A percentile compares a stretch with the other conserved stretches of the same genome.
Evolutionary conservation across 2,329 filamentous ascomycete species (phyloP).

Genomic region (Xylariomycetidae sp.): DNA sequence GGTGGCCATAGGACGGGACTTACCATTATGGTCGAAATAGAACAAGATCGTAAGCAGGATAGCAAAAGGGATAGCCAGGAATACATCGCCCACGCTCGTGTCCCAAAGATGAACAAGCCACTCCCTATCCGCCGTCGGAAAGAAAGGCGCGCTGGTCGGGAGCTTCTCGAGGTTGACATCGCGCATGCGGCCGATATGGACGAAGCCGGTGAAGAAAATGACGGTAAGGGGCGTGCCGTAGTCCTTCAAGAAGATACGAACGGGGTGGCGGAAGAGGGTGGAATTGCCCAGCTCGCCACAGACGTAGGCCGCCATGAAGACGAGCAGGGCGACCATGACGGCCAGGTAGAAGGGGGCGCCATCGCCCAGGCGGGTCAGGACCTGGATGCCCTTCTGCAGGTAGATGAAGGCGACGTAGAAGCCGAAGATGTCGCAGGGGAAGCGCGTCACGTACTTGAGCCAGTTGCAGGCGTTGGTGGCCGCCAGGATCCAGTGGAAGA

Average conservation of each 20-base stretch:
- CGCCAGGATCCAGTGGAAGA: conserved; percentile 80
- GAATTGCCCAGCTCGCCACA: conserved; percentile 70
- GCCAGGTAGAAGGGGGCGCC: conserved; percentile 69
- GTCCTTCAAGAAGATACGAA: conserved; percentile 81
- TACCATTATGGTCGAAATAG: conserved; percentile 85
- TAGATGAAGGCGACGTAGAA: conserved; percentile 94
- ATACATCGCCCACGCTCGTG: conserved; percentile 64
- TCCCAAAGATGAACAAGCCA: conserved; percentile 86
- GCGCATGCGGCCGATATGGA: conserved; percentile 79
- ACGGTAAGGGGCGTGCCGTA: conserved; percentile 80
- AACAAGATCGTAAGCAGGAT: conserved; percentile 77
- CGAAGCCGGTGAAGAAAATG: conserved; percentile 85
- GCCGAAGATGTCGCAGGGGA: conserved; percentile 89
- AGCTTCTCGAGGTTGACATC: conserved; percentile 62
- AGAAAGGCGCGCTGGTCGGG: conserved; percentile 72
- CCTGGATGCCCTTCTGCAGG: conserved; percentile 83
- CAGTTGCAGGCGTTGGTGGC: conserved; percentile 82
- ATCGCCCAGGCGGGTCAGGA: conserved; percentile 68
- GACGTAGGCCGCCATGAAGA: conserved; percentile 70
- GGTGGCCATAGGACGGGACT: too few relatives aligned
- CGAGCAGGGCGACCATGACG: conserved; percentile 67
- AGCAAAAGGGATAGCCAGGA: conserved; percentile 82
- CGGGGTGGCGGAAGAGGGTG: conserved; percentile 64
- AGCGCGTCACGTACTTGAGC: conserved; percentile 82
- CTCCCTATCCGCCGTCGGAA: conserved; percentile 63